These are phyloP conservation scores for Scheffersomyces titani DNA, from an alignment of 1,139 yeast genomes.

Conservation along the genomic window DNA sequence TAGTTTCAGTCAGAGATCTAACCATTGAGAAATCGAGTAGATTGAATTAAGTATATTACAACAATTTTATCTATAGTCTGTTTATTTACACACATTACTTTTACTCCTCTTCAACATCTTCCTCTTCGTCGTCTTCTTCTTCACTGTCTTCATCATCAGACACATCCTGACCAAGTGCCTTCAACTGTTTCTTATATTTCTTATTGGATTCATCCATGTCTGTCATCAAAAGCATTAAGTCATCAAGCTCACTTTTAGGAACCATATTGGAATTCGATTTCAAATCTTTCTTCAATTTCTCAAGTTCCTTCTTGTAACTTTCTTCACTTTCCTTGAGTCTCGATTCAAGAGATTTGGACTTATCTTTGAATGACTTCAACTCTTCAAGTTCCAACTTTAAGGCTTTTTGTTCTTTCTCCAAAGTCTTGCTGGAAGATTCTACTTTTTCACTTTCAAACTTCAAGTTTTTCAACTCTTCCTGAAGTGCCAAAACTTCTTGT, in stretches of 20 bases:
- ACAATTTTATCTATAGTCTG: not conserved
- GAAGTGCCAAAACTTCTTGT: constrained; percentile 29
- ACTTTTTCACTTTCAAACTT: not conserved
- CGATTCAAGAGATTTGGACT: not conserved
- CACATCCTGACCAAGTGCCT: constrained; percentile 48
- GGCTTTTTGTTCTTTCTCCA: constrained; percentile 3
- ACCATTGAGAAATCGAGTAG: not conserved
- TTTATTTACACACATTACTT: constrained; percentile 1
- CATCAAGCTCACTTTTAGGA: constrained; percentile 69
- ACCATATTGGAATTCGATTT: constrained; percentile 27
- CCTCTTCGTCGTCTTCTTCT: constrained; percentile 37
- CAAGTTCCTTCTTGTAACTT: constrained; percentile 2
- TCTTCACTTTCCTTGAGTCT: constrained; percentile 1
- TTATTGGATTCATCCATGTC: constrained; percentile 72
- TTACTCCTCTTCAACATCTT: constrained; percentile 17
- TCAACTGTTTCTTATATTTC: constrained; percentile 56
- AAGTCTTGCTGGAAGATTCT: not conserved
- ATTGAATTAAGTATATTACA: not conserved
- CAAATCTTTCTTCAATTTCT: constrained; percentile 10
- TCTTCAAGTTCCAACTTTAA: not conserved
- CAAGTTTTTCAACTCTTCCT: not conserved
- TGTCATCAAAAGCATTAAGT: constrained; percentile 68
- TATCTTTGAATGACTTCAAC: not conserved
- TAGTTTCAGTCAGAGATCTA: not conserved
- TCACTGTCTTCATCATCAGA: constrained; percentile 48